Base-by-base conservation (phyloP, 169 alveolate genomes). In the Eimeria tenella region DNA sequence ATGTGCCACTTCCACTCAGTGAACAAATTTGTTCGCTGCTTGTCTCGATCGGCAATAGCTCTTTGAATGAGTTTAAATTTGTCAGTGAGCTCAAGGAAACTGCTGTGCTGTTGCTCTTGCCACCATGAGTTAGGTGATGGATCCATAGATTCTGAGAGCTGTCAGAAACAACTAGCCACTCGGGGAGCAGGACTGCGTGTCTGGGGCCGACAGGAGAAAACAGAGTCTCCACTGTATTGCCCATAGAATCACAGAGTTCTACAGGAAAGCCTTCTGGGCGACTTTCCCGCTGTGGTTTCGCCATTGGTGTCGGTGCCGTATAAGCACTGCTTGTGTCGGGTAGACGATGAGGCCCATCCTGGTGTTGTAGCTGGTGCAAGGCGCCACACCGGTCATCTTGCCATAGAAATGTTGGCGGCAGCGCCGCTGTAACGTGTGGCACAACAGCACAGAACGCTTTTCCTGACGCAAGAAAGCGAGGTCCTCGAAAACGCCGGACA, bases 191-290 rank as follows among this genome's bases (percentile, higher is more conserved):
- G 31, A 62, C 55, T 53, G 91, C 91, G 5, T 52, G 79, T 42
- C 79, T 8, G 49, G 91, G 91, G 13, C 91, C 91, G 25, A 84
- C 11, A 25, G 91, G 91, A 42, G 91, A 84, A 3, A 84, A 7
- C 52, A 62, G 52, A 9, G 91, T 84, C 91, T 84, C 81, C 52
- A 84, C 79, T 25, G 91, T 84, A 79, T 84, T 84, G 79, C 91
- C 91, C 31, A 60, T 11, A 50, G 52, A 31, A 42, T 84, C 91
- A 49, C 91, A 84, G 15, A 84, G 81, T 62, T 84, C 91, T 31
- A 84, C 81, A 60, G 91, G 91, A 62, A 84, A 84, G 23, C 91
- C 91, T 58, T 84, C 79, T 42, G 25, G 42, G 42, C 63, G 42
- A 53, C n/a, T n/a, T 84, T 84, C 79, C 11, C 50, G 79, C 15